phyloP scores from a whole-genome alignment of 2,329 filamentous ascomycete genomes.

The Gremmenia infestans region DNA sequence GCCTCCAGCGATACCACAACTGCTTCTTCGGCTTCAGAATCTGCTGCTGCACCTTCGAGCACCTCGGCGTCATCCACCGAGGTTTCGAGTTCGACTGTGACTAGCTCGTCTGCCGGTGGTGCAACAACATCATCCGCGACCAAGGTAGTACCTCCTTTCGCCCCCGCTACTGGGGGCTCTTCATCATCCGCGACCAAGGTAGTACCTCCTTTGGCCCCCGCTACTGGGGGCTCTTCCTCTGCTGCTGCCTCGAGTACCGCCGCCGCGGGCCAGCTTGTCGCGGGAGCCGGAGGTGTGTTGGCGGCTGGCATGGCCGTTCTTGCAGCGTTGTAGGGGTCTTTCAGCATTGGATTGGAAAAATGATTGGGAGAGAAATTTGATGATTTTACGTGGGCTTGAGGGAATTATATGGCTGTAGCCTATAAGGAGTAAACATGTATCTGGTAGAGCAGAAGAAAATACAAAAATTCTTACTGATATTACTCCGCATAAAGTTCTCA shows the following conservation, averaged over 20 bases:
- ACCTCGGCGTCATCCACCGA: background rate
- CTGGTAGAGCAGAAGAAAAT: too few species aligned
- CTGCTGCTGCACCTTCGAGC: background rate
- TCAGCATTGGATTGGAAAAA: background rate
- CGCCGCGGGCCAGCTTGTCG: background rate
- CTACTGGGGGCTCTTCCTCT: background rate
- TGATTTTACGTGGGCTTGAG: background rate
- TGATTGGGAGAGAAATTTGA: background rate
- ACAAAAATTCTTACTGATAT: too few species aligned
- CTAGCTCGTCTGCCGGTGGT: too few species aligned
- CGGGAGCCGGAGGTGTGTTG: background rate
- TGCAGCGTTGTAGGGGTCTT: background rate
- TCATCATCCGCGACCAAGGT: background rate
- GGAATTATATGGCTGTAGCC: too few species aligned
- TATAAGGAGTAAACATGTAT: too few species aligned
- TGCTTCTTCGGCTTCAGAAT: background rate
- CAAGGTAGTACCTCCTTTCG: background rate
- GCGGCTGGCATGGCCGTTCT: background rate
- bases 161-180: background rate
- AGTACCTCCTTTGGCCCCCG: background rate
- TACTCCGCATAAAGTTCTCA: too few species aligned
- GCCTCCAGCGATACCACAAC: too few species aligned
- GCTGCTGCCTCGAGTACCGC: background rate
- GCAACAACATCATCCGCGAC: too few species aligned
- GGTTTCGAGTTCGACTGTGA: too few species aligned